A percentile compares a stretch with the other conserved stretches of the same genome.
Conservation (phyloP, 2,329 filamentous ascomycete species). For the Fusarium sp. region DNA sequence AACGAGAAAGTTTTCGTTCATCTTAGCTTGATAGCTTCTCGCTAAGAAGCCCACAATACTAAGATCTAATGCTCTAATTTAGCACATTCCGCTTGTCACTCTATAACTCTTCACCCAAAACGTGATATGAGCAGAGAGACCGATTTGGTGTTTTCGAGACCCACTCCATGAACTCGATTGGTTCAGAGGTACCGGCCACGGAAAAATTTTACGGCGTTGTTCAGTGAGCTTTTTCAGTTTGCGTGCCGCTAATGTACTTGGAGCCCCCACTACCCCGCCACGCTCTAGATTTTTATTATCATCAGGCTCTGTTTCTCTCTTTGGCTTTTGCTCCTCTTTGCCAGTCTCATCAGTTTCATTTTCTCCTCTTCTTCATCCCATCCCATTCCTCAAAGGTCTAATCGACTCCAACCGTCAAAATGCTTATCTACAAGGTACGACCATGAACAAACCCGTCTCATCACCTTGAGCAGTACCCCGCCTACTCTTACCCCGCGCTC, state of each 20-base stretch:
- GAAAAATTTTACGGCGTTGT: slow-evolving; percentile 20
- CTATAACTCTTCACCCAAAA: neutral
- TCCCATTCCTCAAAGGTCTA: slow-evolving; percentile 26
- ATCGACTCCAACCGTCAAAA: slow-evolving; percentile 59
- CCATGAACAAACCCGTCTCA: slow-evolving; percentile 24
- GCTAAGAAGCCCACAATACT: neutral
- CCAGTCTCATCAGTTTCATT: slow-evolving; percentile 28
- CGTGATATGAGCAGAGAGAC: neutral
- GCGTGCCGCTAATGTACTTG: slow-evolving; percentile 20
- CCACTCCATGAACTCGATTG: slow-evolving; percentile 4
- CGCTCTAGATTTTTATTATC: slow-evolving; percentile 41
- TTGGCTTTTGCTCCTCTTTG: slow-evolving; percentile 30
- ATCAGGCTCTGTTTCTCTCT: slow-evolving; percentile 34
- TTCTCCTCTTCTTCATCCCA: slow-evolving; percentile 17
- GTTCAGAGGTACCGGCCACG: neutral
- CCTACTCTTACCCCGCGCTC: slow-evolving; percentile 28
- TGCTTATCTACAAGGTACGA: slow-evolving; percentile 76
- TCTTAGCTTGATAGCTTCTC: too few relatives aligned
- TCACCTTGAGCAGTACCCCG: slow-evolving; percentile 1
- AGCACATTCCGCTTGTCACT: neutral
- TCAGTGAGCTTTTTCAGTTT: slow-evolving; percentile 11
- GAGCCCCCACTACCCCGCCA: slow-evolving; percentile 37
- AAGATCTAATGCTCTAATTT: neutral
- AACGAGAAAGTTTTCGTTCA: neutral
- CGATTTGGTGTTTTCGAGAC: neutral